Evolutionary conservation across 2,329 filamentous ascomycete species (phyloP).

Genomic region (Phoma sp.): DNA sequence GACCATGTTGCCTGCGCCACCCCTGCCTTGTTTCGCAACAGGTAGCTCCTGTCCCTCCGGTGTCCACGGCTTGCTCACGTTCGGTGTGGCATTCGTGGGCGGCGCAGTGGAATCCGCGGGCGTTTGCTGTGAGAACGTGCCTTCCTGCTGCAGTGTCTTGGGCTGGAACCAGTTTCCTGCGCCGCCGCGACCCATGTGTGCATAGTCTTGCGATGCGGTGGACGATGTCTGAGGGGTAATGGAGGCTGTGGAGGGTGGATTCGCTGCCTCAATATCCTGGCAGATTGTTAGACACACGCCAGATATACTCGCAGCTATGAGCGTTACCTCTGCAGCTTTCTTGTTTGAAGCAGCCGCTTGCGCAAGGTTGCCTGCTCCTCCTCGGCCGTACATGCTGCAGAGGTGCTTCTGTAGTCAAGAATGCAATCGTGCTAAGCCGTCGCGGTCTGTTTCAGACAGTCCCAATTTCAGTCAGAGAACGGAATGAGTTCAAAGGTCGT

Average conservation of each 20-base stretch:
- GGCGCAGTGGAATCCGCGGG: constrained; percentile 36
- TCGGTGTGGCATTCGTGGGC: constrained; percentile 34
- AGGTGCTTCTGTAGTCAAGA: neutral
- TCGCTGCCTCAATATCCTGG: constrained; percentile 51
- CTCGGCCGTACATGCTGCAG: constrained; percentile 48
- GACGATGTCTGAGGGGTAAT: constrained; percentile 23
- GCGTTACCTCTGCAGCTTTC: constrained; percentile 36
- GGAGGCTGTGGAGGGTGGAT: constrained; percentile 20
- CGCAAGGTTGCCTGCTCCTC: constrained; percentile 54
- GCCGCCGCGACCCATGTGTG: constrained; percentile 54
- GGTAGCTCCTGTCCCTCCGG: constrained; percentile 43
- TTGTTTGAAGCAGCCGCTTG: constrained; percentile 42
- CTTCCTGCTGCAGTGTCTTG: constrained; percentile 46
- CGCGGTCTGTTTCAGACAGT: neutral
- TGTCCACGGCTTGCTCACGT: constrained; percentile 44
- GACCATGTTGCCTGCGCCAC: constrained; percentile 56
- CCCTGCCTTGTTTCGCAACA: constrained; percentile 47
- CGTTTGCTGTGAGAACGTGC: constrained; percentile 42
- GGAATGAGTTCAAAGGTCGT: neutral
- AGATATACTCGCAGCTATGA: too few species aligned
- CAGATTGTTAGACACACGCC: neutral
- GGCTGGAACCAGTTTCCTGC: constrained; percentile 56
- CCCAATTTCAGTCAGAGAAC: neutral
- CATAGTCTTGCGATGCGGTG: constrained; percentile 47
- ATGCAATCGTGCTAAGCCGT: neutral